These are phyloP conservation scores for Alternaria sp. DNA, from an alignment of 2,329 filamentous ascomycete genomes.

Conservation along the genomic window DNA sequence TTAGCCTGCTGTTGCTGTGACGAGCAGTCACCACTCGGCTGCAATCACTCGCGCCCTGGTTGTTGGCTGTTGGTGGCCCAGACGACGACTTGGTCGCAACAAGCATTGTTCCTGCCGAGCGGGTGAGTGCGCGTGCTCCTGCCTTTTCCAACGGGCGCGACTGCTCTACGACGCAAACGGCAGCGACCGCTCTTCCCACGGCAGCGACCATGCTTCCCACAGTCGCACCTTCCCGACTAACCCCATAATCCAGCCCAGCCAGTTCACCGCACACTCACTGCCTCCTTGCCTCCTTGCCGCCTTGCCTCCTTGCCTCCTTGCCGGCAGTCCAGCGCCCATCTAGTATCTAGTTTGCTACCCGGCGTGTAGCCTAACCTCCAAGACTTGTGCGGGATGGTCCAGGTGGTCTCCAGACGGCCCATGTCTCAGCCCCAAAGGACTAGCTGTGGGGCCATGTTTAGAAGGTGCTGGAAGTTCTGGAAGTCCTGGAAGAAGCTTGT, in stretches of 20 bases:
- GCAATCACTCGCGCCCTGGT: slow-evolving; percentile 1
- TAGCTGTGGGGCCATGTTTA: too few relatives aligned
- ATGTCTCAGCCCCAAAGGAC: too few relatives aligned
- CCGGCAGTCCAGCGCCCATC: too few relatives aligned
- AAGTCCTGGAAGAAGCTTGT: too few relatives aligned
- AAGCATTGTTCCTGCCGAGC: slow-evolving; percentile 7
- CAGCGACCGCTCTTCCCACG: slow-evolving; percentile 3
- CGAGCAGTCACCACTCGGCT: background rate
- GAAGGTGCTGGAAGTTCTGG: too few relatives aligned
- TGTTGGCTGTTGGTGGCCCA: background rate
- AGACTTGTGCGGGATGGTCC: too few relatives aligned
- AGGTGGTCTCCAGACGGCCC: too few relatives aligned
- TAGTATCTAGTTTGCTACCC: too few relatives aligned
- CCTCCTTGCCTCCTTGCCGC: background rate
- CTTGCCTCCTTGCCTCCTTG: background rate
- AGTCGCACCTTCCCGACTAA: slow-evolving; percentile 3
- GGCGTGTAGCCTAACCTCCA: too few relatives aligned
- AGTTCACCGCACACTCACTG: background rate
- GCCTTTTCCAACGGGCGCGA: background rate
- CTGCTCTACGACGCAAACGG: background rate
- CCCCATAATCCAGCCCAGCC: background rate
- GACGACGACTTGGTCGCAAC: slow-evolving; percentile 5
- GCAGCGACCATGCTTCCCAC: background rate
- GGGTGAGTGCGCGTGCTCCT: slow-evolving; percentile 1
- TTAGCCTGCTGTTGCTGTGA: background rate